These are phyloP conservation scores for Coix lacrymajobi DNA, from an alignment of 176 grass and related monocot genomes.

Conservation along the genomic window DNA sequence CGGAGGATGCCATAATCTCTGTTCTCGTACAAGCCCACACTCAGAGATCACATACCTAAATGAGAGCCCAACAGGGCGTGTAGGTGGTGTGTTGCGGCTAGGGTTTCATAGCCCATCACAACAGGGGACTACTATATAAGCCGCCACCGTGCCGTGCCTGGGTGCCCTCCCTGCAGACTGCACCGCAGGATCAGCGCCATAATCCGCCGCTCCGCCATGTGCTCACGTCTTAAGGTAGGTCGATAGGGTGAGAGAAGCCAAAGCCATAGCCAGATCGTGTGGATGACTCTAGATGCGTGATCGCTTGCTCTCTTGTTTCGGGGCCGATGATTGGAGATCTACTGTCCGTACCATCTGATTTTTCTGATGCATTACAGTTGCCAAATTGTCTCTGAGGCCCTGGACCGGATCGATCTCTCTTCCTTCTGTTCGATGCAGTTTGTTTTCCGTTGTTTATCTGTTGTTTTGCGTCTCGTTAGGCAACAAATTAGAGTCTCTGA, in stretches of 20 bases:
- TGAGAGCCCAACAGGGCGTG: too few relatives aligned
- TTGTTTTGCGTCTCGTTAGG: background rate
- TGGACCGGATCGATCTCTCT: background rate
- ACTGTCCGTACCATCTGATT: slow-evolving; percentile 65
- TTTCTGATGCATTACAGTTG: slow-evolving; percentile 29
- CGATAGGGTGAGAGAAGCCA: too few relatives aligned
- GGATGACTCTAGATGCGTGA: too few relatives aligned
- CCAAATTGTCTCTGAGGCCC: slow-evolving; percentile 33
- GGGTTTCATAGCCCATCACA: background rate
- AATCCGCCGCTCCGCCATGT: background rate
- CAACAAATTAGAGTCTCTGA: slow-evolving; percentile 93
- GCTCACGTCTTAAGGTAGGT: too few relatives aligned
- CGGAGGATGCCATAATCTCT: background rate
- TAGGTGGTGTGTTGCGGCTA: background rate
- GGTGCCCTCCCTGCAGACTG: too few relatives aligned
- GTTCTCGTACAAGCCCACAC: background rate
- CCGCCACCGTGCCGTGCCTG: background rate
- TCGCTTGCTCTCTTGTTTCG: background rate
- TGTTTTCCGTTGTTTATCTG: background rate
- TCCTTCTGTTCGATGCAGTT: background rate
- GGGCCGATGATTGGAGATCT: slow-evolving; percentile 26
- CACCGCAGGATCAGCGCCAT: background rate
- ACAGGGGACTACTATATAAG: background rate
- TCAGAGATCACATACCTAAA: too few relatives aligned
- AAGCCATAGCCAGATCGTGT: too few relatives aligned